Conservation (phyloP, 768 basidiomycete species). For the Mycena leptocephala region DNA sequence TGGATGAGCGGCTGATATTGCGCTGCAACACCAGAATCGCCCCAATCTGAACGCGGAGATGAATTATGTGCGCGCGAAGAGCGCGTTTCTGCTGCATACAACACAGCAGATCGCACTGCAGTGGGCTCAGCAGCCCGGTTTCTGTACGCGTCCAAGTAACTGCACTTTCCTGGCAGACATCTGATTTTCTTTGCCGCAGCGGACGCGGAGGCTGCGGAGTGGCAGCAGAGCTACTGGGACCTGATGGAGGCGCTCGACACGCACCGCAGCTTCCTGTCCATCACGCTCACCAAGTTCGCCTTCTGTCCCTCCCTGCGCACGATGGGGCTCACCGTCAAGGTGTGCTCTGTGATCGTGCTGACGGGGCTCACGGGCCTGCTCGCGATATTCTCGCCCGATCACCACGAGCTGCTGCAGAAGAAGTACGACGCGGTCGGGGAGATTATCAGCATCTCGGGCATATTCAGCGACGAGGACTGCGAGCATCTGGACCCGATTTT, state of each 20-base stretch:
- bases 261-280: slow-evolving; percentile 12
- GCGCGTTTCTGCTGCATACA: not conserved
- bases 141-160: not conserved
- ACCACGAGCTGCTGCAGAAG: slow-evolving; percentile 1
- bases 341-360: slow-evolving; percentile 6
- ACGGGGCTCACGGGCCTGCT: slow-evolving; percentile 30
- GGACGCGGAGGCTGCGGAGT: not conserved
- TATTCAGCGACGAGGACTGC: slow-evolving; percentile 22
- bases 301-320: slow-evolving; percentile 4
- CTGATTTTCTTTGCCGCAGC: not conserved
- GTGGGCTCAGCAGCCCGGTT: not conserved
- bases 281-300: slow-evolving; percentile 3
- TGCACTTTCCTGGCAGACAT: not conserved
- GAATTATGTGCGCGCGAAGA: slow-evolving; percentile 28
- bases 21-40: not conserved
- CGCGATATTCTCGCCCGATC: slow-evolving; percentile 46
- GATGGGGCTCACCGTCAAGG: slow-evolving; percentile 15
- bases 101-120: not conserved
- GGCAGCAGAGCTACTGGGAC: slow-evolving; percentile 22
- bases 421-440: slow-evolving; percentile 12
- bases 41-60: slow-evolving; percentile 6
- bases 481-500: slow-evolving; percentile 4
- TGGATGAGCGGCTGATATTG: not conserved
- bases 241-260: slow-evolving; percentile 23
- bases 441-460: slow-evolving; percentile 20